These are phyloP conservation scores for Daphne laureola DNA, from an alignment of 441 rosid species.

Conservation along the genomic window DNA sequence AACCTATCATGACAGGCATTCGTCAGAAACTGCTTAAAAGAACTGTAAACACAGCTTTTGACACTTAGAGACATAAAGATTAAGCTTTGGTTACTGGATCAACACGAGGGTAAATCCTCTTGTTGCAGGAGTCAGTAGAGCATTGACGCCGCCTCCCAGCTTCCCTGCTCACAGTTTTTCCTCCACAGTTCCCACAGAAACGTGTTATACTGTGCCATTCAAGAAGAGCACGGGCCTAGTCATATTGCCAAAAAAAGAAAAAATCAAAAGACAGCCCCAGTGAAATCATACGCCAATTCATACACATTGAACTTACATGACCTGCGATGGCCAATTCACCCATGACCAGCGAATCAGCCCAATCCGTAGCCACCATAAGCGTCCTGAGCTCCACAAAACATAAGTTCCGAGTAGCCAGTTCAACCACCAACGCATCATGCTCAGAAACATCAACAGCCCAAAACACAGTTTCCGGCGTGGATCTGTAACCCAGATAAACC, in stretches of 20 bases:
- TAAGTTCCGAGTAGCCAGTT: slow-evolving; percentile 29
- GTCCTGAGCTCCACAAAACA: slow-evolving; percentile 88
- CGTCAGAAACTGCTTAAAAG: slow-evolving; percentile 5
- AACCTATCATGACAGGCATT: slow-evolving; percentile 33
- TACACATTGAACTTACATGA: slow-evolving; percentile 44
- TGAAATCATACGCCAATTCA: not conserved
- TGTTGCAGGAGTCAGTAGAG: slow-evolving; percentile 41
- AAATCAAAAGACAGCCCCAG: too few relatives aligned
- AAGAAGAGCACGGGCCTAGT: slow-evolving; percentile 73
- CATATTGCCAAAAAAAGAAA: not conserved
- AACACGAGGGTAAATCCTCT: slow-evolving; percentile 73
- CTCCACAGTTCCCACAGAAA: slow-evolving; percentile 76
- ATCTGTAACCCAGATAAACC: slow-evolving; percentile 68
- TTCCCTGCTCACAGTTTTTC: slow-evolving; percentile 41
- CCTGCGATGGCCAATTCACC: slow-evolving; percentile 92
- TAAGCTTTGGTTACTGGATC: slow-evolving; percentile 68
- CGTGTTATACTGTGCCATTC: slow-evolving; percentile 63
- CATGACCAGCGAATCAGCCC: slow-evolving; percentile 65
- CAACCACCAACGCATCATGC: slow-evolving; percentile 33
- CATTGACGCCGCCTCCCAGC: slow-evolving; percentile 74
- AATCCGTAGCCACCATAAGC: slow-evolving; percentile 90
- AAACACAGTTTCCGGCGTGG: slow-evolving; percentile 54
- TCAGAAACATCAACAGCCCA: slow-evolving; percentile 75
- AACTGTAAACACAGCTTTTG: slow-evolving; percentile 5
- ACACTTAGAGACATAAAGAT: slow-evolving; percentile 8